phyloP scores from a whole-genome alignment of 1,139 yeast genomes.

The Geotrichum klebahnii region DNA sequence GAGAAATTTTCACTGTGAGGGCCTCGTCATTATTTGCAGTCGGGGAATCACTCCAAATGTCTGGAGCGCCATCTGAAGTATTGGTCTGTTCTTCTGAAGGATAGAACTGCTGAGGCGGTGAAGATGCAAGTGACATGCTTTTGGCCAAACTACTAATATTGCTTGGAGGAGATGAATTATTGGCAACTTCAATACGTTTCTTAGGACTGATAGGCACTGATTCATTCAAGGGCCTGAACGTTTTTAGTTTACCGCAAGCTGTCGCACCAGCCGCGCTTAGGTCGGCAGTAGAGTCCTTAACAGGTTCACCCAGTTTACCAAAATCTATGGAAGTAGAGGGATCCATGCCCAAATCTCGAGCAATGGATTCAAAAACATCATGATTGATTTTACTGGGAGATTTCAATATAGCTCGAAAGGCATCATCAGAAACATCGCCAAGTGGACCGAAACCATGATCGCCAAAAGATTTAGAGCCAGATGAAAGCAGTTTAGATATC shows the following conservation, averaged over 20 bases:
- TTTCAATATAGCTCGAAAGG: constrained; percentile 10
- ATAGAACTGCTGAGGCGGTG: constrained; percentile 11
- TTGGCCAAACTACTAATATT: background rate
- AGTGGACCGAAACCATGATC: background rate
- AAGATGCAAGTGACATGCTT: constrained; percentile 8
- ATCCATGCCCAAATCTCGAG: constrained; percentile 12
- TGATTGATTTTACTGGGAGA: constrained; percentile 16
- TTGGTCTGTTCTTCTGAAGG: background rate
- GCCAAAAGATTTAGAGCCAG: constrained; percentile 8
- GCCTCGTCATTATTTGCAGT: constrained; percentile 9
- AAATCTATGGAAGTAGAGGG: constrained; percentile 5
- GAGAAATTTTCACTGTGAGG: constrained; percentile 15
- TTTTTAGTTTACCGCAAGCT: background rate
- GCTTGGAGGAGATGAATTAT: background rate
- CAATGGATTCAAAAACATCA: constrained; percentile 3
- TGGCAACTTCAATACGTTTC: background rate
- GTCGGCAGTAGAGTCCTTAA: background rate
- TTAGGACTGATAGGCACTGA: constrained; percentile 5
- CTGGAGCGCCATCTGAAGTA: constrained; percentile 2
- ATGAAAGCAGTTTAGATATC: constrained; percentile 13
- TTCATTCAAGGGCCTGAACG: background rate
- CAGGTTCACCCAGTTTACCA: constrained; percentile 6
- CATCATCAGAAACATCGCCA: constrained; percentile 9
- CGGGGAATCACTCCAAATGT: constrained; percentile 17
- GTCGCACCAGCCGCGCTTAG: background rate